A percentile compares a stretch with the other conserved stretches of the same genome.
These are phyloP conservation scores for Azolla pinnata DNA, from an alignment of 75 land plant genomes.

Conservation along the genomic window DNA sequence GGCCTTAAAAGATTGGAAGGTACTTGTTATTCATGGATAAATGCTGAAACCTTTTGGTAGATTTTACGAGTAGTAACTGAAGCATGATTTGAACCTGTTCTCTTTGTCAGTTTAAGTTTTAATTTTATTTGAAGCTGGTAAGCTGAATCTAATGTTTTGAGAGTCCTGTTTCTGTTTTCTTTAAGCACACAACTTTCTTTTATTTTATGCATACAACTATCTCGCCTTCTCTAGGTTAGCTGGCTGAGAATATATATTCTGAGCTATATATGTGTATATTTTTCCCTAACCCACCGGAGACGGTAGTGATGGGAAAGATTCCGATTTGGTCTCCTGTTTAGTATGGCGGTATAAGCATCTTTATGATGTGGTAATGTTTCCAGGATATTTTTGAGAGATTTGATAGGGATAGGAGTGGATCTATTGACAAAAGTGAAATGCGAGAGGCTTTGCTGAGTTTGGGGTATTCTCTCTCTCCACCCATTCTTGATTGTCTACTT, in stretches of 20 bases:
- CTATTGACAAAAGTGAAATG: constrained; percentile 58
- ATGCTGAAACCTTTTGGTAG: neutral
- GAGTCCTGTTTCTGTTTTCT: neutral
- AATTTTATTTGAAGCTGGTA: no score
- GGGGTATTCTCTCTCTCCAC: constrained; percentile 61
- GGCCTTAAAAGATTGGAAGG: constrained; percentile 65
- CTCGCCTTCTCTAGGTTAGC: no score
- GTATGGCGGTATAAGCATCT: no score
- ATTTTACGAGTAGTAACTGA: neutral
- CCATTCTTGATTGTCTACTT: constrained; percentile 58
- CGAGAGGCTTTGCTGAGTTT: constrained; percentile 77
- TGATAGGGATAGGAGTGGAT: constrained; percentile 79
- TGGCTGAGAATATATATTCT: no score
- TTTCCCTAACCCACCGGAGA: no score
- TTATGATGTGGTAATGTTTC: neutral
- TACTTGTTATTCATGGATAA: neutral
- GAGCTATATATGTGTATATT: no score
- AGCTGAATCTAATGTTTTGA: no score
- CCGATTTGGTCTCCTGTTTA: no score
- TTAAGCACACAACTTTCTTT: neutral
- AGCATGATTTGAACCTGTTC: neutral
- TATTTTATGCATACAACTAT: neutral
- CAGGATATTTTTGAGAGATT: constrained; percentile 77
- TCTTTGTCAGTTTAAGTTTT: neutral
- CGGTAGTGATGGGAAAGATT: no score